These are phyloP conservation scores for Malbranchea cinnamomea DNA, from an alignment of 2,329 filamentous ascomycete genomes.

Conservation along the genomic window DNA sequence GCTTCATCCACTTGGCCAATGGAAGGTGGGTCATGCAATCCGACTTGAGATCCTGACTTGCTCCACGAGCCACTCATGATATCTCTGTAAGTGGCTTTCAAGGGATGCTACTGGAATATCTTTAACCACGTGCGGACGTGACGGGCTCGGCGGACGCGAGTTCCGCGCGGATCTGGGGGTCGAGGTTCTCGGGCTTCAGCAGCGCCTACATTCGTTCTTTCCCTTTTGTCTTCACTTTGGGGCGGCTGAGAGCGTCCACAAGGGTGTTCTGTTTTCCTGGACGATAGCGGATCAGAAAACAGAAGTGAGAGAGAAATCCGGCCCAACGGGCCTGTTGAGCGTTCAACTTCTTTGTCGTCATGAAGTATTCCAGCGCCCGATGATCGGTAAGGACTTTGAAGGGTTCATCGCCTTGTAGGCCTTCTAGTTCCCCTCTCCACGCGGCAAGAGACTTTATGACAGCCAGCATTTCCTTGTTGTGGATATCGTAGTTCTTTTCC, in stretches of 20 bases:
- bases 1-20: constrained; percentile 12
- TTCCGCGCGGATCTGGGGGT: no score
- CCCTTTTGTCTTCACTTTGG: no score
- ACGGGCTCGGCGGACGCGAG: no score
- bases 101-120: constrained; percentile 9
- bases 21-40: constrained; percentile 15
- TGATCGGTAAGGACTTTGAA: constrained; percentile 17
- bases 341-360: constrained; percentile 17
- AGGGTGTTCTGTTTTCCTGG: constrained; percentile 10
- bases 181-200: no score
- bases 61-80: constrained; percentile 17
- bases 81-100: constrained; percentile 16
- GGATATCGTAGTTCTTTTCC: constrained; percentile 10
- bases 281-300: constrained; percentile 16
- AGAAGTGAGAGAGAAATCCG: constrained; percentile 12
- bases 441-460: no score
- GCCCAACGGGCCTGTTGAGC: constrained; percentile 14
- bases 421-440: constrained; percentile 12
- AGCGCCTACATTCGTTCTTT: no score
- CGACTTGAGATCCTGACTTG: constrained; percentile 9
- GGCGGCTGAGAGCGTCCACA: constrained; percentile 28
- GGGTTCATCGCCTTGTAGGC: background rate
- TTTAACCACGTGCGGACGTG: no score
- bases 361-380: constrained; percentile 18
- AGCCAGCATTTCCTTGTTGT: constrained; percentile 12